Evolutionary conservation across 257 asterid species (phyloP).

Genomic region (Parsonsia alboflavescens): DNA sequence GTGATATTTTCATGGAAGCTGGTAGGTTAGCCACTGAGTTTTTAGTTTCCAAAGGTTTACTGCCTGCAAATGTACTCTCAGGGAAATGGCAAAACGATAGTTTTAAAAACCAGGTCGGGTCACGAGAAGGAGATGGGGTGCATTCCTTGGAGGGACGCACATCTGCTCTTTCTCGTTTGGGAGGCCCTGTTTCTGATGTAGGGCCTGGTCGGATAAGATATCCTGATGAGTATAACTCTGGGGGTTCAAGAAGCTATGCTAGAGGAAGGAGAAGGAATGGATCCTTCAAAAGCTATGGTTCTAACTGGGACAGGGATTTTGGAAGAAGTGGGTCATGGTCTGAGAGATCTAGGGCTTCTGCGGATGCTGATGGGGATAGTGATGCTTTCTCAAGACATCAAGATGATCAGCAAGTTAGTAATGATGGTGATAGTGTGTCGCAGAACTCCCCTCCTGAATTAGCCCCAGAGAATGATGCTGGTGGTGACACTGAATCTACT

Average conservation of each 20-base stretch:
- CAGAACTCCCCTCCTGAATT: constrained; percentile 39
- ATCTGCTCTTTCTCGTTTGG: constrained; percentile 62
- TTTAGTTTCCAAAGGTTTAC: constrained; percentile 65
- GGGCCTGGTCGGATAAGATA: constrained; percentile 55
- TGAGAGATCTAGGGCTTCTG: constrained; percentile 44
- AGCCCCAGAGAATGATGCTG: constrained; percentile 22
- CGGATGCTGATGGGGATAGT: constrained; percentile 30
- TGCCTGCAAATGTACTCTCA: constrained; percentile 63
- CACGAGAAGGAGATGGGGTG: constrained; percentile 35
- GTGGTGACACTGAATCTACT: constrained; percentile 30
- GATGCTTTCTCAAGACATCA: constrained; percentile 35
- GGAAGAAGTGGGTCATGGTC: constrained; percentile 53
- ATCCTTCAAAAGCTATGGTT: constrained; percentile 44
- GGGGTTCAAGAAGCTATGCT: constrained; percentile 37
- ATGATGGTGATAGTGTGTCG: constrained; percentile 33
- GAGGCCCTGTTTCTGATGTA: constrained; percentile 38
- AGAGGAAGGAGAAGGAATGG: constrained; percentile 69
- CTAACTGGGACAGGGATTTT: constrained; percentile 48
- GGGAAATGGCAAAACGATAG: constrained; percentile 63
- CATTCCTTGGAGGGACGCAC: constrained; percentile 41
- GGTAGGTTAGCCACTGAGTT: constrained; percentile 90
- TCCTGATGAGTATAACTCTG: constrained; percentile 46
- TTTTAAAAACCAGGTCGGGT: constrained; percentile 40
- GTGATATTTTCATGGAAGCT: constrained; percentile 81
- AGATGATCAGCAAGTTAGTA: constrained; percentile 37